Conservation (phyloP, 306 rosid species). For the Vigna unguiculata region DNA sequence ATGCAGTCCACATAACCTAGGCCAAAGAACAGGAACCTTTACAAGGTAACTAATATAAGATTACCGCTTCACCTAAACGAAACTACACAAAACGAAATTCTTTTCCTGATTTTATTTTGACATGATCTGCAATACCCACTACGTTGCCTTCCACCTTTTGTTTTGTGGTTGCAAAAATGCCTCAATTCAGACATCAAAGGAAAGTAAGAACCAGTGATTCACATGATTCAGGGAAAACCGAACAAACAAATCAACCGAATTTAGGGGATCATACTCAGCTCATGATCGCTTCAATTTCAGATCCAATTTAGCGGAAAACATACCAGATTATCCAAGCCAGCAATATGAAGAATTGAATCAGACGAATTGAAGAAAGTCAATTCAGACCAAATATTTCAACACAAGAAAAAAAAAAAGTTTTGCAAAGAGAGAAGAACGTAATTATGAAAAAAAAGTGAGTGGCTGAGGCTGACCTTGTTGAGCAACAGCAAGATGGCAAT, state of each 20-base stretch:
- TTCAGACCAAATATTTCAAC: slow-evolving; percentile 22
- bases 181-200: slow-evolving; percentile 16
- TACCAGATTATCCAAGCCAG: neutral
- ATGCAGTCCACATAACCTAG: too few species aligned
- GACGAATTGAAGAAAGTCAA: slow-evolving; percentile 38
- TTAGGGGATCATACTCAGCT: neutral
- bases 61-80: neutral
- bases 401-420: neutral
- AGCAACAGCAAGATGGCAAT: slow-evolving; percentile 59
- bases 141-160: slow-evolving; percentile 20
- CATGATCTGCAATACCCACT: slow-evolving; percentile 2
- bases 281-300: slow-evolving; percentile 33
- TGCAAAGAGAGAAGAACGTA: neutral
- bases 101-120: neutral
- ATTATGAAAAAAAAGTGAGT: neutral
- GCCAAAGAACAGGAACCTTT: neutral
- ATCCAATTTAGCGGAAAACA: slow-evolving; percentile 18
- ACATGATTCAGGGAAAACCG: neutral
- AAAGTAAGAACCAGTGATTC: slow-evolving; percentile 1
- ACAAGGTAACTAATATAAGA: neutral
- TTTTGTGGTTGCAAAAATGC: slow-evolving; percentile 5
- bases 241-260: slow-evolving; percentile 27
- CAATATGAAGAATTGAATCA: neutral
- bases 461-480: slow-evolving; percentile 62
- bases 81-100: slow-evolving; percentile 14